phyloP scores from a whole-genome alignment of 108 stramenopile genomes.

The Hondaea fermentalgiana region DNA sequence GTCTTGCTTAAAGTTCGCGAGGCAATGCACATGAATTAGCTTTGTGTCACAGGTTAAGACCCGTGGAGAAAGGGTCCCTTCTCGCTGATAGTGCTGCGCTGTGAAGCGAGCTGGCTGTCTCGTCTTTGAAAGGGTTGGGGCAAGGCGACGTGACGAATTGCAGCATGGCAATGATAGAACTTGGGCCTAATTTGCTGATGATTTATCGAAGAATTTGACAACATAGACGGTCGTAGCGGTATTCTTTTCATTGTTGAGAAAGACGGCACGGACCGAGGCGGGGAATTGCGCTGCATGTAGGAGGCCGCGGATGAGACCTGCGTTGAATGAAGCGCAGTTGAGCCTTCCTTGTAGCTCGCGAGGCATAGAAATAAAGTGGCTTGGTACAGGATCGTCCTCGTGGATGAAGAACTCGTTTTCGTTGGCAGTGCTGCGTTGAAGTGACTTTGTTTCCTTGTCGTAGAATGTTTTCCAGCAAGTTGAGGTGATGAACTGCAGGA shows the following conservation, averaged over 20 bases:
- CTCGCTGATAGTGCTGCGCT: background rate
- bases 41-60: background rate
- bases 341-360: background rate
- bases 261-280: background rate
- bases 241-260: background rate
- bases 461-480: background rate
- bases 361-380: background rate
- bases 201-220: background rate
- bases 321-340: constrained; percentile 11
- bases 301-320: background rate
- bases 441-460: background rate
- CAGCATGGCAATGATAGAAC: no score
- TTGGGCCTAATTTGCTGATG: no score
- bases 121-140: no score
- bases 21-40: no score
- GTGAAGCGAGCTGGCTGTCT: background rate
- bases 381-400: background rate
- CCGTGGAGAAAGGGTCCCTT: background rate
- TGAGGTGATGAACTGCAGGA: constrained; percentile 3
- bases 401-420: constrained; percentile 9
- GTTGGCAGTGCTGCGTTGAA: background rate
- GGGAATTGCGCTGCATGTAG: background rate
- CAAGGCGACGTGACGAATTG: no score
- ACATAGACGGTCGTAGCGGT: background rate
- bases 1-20: no score